Evolutionary conservation across 2,329 filamentous ascomycete genomes (phyloP).

Genomic region (Curvularia eragrostidis): DNA sequence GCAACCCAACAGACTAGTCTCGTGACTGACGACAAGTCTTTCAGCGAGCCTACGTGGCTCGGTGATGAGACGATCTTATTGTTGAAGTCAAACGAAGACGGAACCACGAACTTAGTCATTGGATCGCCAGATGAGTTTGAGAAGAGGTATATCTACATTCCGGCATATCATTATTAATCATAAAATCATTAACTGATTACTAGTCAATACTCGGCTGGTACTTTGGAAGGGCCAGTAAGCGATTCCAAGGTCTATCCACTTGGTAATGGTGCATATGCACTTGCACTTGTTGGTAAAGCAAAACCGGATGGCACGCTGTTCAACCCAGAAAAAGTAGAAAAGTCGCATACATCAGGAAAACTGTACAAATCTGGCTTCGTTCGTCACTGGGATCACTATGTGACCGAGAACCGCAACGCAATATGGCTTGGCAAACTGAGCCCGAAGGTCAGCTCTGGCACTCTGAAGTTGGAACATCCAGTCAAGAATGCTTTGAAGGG

Average conservation of each 20-base stretch:
- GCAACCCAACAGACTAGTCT: conserved; percentile 68
- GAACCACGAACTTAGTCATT: conserved; percentile 49
- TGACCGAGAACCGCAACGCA: conserved; percentile 70
- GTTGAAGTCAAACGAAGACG: conserved; percentile 54
- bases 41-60: conserved; percentile 79
- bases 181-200: conserved; percentile 5
- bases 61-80: conserved; percentile 69
- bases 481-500: conserved; percentile 70
- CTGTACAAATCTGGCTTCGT: conserved; percentile 79
- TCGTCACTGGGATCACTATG: conserved; percentile 83
- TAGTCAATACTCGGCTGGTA: conserved; percentile 53
- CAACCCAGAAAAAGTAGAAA: conserved; percentile 67
- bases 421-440: conserved; percentile 73
- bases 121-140: conserved; percentile 43
- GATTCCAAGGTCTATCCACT: conserved; percentile 57
- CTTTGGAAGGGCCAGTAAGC: conserved; percentile 55
- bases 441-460: conserved; percentile 18
- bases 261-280: conserved; percentile 47
- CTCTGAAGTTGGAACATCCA: conserved; percentile 26
- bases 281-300: conserved; percentile 65
- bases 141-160: conserved; percentile 34
- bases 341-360: conserved; percentile 68
- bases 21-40: conserved; percentile 69
- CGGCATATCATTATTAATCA: not conserved
- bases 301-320: conserved; percentile 73